Conservation (phyloP, 768 basidiomycete species). For the Mycena rebaudengoi region DNA sequence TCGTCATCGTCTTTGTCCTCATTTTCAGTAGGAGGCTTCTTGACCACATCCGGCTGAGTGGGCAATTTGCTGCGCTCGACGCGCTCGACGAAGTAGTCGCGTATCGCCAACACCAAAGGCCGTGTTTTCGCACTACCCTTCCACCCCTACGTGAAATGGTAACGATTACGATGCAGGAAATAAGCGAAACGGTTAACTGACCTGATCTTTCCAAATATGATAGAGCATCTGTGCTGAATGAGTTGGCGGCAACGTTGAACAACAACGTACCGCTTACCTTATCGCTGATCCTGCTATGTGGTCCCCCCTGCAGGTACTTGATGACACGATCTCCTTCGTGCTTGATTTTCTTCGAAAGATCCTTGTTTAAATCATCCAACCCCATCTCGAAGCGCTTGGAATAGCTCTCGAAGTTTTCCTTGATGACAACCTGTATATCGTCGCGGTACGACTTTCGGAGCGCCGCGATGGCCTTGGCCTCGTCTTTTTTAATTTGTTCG, state of each 20-base stretch:
- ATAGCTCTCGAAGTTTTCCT: background rate
- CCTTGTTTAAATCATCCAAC: constrained; percentile 32
- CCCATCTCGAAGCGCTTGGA: constrained; percentile 24
- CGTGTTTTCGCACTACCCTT: constrained; percentile 12
- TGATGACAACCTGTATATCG: constrained; percentile 13
- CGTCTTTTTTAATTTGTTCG: background rate
- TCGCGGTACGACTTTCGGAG: constrained; percentile 26
- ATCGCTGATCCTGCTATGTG: constrained; percentile 35
- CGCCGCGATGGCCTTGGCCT: constrained; percentile 19
- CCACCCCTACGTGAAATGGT: background rate
- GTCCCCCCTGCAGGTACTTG: constrained; percentile 28
- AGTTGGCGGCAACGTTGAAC: background rate
- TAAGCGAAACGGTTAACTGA: background rate
- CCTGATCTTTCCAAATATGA: constrained; percentile 28
- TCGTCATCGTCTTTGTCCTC: constrained; percentile 28
- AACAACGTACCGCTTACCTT: constrained; percentile 12
- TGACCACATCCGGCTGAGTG: background rate
- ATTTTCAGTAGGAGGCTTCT: constrained; percentile 13
- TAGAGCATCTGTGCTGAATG: constrained; percentile 26
- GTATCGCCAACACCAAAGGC: constrained; percentile 7
- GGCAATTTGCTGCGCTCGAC: constrained; percentile 7
- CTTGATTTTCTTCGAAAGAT: constrained; percentile 27
- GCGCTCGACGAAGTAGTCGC: constrained; percentile 17
- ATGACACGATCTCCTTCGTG: constrained; percentile 30
- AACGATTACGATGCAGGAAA: background rate